Conservation (phyloP, 1,139 yeast species). For the Geotrichum histeridarum region DNA sequence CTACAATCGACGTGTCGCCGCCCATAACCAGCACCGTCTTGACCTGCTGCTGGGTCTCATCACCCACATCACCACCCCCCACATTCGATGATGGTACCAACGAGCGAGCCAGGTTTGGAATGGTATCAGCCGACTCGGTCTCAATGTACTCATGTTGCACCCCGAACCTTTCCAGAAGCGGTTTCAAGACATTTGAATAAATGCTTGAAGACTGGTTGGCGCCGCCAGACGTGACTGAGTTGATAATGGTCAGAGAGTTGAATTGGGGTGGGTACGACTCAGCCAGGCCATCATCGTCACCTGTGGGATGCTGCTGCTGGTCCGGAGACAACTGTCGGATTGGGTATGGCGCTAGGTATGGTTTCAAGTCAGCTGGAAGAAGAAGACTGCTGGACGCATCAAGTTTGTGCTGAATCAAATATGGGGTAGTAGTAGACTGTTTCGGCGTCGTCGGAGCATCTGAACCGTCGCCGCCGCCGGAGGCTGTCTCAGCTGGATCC, state of each 20-base stretch:
- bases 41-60: too few relatives aligned
- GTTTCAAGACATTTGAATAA: slow-evolving; percentile 33
- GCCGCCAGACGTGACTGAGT: slow-evolving; percentile 35
- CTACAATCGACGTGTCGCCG: slow-evolving; percentile 83
- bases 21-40: slow-evolving; percentile 58
- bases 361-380: slow-evolving; percentile 19
- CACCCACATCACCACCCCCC: too few relatives aligned
- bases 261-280: slow-evolving; percentile 26
- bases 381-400: too few relatives aligned
- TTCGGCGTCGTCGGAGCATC: background rate
- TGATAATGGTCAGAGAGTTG: slow-evolving; percentile 34
- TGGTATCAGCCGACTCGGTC: slow-evolving; percentile 33
- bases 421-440: slow-evolving; percentile 16
- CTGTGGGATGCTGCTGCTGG: background rate
- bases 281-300: background rate
- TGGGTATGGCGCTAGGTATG: slow-evolving; percentile 20
- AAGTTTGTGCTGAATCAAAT: slow-evolving; percentile 17
- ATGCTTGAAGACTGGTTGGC: slow-evolving; percentile 27
- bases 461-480: too few relatives aligned
- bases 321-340: background rate
- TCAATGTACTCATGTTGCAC: slow-evolving; percentile 37
- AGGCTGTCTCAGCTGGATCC: background rate
- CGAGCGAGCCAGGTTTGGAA: slow-evolving; percentile 33
- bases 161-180: slow-evolving; percentile 35
- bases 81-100: slow-evolving; percentile 32